phyloP scores from a whole-genome alignment of 768 basidiomycete species.

The Scleroderma citrinum region DNA sequence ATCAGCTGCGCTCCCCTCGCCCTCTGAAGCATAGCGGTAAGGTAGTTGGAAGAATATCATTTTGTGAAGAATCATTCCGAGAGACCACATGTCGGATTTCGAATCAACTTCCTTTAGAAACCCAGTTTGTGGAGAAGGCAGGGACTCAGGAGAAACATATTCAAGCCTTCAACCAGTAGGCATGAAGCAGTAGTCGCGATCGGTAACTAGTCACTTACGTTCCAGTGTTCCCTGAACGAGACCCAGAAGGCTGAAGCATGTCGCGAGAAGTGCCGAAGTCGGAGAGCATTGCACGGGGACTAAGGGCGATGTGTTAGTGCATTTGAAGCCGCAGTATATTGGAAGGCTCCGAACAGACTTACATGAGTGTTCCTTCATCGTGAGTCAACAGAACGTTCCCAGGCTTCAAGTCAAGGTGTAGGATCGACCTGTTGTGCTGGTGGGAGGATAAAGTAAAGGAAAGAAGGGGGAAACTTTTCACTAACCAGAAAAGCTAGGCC shows the following conservation, averaged over 20 bases:
- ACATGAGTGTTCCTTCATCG: conserved; percentile 84
- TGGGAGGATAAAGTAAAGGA: conserved; percentile 5
- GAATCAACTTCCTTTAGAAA: conserved; percentile 69
- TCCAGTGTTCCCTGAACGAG: conserved; percentile 89
- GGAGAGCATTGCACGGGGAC: conserved; percentile 90
- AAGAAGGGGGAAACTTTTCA: conserved; percentile 1
- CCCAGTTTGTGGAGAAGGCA: conserved; percentile 63
- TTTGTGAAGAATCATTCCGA: conserved; percentile 95
- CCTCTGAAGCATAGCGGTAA: conserved; percentile 65
- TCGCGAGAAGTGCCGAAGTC: conserved; percentile 95
- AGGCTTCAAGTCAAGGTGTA: conserved; percentile 92
- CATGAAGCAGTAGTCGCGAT: not conserved
- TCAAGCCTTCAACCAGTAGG: conserved; percentile 50
- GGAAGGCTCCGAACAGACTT: conserved; percentile 18
- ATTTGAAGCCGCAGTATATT: not conserved
- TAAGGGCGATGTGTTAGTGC: conserved; percentile 21
- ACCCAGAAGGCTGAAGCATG: conserved; percentile 64
- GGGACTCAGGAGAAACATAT: conserved; percentile 84
- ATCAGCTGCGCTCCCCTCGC: conserved; percentile 43
- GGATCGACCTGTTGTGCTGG: conserved; percentile 76
- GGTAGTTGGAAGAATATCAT: conserved; percentile 88
- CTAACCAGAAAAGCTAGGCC: conserved; percentile 83
- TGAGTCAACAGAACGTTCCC: conserved; percentile 90
- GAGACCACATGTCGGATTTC: conserved; percentile 94
- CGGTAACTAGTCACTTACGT: conserved; percentile 50